A percentile compares a stretch with the other conserved stretches of the same genome.
Conservation (phyloP, 805 yeast genomes). For the Hanseniaspora guilliermondii region DNA sequence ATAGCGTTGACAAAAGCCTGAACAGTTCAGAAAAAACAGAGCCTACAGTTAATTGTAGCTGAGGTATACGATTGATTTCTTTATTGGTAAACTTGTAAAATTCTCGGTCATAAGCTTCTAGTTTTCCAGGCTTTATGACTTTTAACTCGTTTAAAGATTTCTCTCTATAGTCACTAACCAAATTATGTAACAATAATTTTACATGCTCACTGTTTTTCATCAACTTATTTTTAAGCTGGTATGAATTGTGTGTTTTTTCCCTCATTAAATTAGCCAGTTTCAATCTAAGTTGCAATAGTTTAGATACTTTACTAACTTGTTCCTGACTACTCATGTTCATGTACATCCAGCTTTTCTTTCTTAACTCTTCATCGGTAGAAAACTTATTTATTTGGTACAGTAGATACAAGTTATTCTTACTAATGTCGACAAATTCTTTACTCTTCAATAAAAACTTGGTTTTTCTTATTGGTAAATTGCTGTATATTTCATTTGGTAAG, state of each 20-base stretch:
- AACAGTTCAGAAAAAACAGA: slow-evolving; percentile 76
- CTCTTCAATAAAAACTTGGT: slow-evolving; percentile 8
- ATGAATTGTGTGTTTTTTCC: slow-evolving; percentile 54
- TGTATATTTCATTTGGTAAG: background rate
- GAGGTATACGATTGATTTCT: slow-evolving; percentile 18
- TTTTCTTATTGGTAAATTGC: slow-evolving; percentile 15
- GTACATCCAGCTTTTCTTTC: slow-evolving; percentile 63
- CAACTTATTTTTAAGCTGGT: slow-evolving; percentile 82
- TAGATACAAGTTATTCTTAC: slow-evolving; percentile 3
- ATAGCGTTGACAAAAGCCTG: slow-evolving; percentile 52
- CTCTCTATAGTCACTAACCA: slow-evolving; percentile 40
- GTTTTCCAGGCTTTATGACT: slow-evolving; percentile 28
- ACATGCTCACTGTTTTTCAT: slow-evolving; percentile 73
- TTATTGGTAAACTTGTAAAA: slow-evolving; percentile 30
- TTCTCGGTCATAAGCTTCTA: slow-evolving; percentile 86
- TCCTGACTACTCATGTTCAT: slow-evolving; percentile 51
- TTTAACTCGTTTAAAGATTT: slow-evolving; percentile 50
- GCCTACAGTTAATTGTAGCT: slow-evolving; percentile 36
- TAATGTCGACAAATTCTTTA: background rate
- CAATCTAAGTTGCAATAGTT: slow-evolving; percentile 53
- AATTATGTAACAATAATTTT: slow-evolving; percentile 46
- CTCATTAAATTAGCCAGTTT: slow-evolving; percentile 64
- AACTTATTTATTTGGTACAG: slow-evolving; percentile 7
- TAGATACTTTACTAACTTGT: slow-evolving; percentile 50
- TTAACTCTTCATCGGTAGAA: slow-evolving; percentile 36